A percentile compares a stretch with the other conserved stretches of the same genome.
These are phyloP conservation scores for Chloromonas sp. DNA, from an alignment of 163 green algal species.

Conservation along the genomic window DNA sequence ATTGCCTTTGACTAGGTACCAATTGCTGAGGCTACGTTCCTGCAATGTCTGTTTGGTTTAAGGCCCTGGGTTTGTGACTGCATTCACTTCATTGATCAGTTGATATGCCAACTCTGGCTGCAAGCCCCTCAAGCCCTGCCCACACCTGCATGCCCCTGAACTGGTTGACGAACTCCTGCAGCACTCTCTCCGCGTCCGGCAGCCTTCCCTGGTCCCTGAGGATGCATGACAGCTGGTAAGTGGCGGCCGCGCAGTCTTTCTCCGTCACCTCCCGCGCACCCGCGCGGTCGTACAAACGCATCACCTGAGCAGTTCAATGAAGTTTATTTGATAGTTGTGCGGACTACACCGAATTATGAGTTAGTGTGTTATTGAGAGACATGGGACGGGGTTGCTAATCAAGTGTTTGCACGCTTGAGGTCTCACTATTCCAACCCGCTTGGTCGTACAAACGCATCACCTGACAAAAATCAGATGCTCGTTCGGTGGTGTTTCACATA, in stretches of 20 bases:
- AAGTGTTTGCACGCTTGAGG: not conserved
- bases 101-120: no score
- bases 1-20: no score
- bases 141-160: conserved; percentile 10
- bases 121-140: no score
- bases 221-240: conserved; percentile 9
- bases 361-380: not conserved
- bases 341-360: not conserved
- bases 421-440: no score
- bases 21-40: no score
- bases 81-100: no score
- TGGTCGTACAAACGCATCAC: no score
- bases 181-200: conserved; percentile 7
- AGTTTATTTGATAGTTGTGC: not conserved
- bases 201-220: conserved; percentile 12
- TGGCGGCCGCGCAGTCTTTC: not conserved
- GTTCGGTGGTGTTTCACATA: no score
- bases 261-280: not conserved
- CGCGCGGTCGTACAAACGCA: conserved; percentile 2
- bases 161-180: conserved; percentile 18
- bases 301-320: not conserved
- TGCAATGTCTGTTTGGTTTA: no score
- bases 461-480: no score
- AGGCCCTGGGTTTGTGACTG: no score
- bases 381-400: not conserved